Evolutionary conservation across 164 flowering plant species (phyloP), one percentile per base, ranked within the genome.

Genomic region (Stephania yunnanensis): DNA sequence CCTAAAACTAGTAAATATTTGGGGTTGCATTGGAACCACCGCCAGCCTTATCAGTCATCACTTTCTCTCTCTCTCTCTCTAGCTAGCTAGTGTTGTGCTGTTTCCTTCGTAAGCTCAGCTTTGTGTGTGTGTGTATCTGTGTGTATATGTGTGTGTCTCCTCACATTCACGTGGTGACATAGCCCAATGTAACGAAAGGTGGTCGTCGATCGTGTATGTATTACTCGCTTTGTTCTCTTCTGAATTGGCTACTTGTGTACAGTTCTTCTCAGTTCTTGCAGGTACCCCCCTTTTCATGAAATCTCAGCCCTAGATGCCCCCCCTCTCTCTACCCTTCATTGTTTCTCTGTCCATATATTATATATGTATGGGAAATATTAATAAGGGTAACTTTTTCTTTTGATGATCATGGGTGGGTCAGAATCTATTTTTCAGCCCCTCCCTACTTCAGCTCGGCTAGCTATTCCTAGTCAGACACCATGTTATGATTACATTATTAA

Each of bases 141-240:
- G 42, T 4, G 42, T 25, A 25, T 25, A 25, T 36, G 42, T 2
- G 42, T 36, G 66, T 66, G 69, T 82, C 63, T 52, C 13, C 29
- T 45, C 42, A 36, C 42, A 45, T 81, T 89, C 92, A 89, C 92
- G 87, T 89, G 92, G 77, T 79, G 87, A 79, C 80, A 81, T 80
- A 36, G 81, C 66, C 79, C 78, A 67, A 64, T 53, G 78, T 74
- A 75, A 73, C 68, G 70, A 73, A 75, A 78, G 70, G 76, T 67
- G 73, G 76, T 70, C 74, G 77, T 36, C 42, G 42, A 36, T 36
- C 42, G 42, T 36, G 42, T 36, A 4, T 36, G 42, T 66, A 77
- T 73, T 48, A 75, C 46, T 46, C 74, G 25, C 75, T 87, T 87
- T 87, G 91, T 85, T 87, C 80, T 82, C 84, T 81, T 88, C 52